phyloP scores from a whole-genome alignment of 495 filamentous ascomycete genomes.

The Xylaria longipes region DNA sequence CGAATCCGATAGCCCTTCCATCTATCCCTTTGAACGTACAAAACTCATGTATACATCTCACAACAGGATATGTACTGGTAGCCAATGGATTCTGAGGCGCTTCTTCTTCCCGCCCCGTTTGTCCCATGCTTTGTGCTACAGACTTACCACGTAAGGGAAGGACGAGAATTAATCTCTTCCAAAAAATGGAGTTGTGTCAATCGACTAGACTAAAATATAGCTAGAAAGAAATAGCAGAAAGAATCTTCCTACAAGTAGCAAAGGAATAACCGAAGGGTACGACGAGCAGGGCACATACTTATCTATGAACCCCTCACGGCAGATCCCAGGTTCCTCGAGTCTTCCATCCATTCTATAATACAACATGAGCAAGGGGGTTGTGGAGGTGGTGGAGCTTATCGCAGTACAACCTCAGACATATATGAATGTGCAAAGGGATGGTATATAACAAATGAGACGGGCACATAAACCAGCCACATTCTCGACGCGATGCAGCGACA shows the following conservation, averaged over 20 bases:
- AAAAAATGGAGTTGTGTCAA: background rate
- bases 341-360: background rate
- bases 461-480: slow-evolving; percentile 4
- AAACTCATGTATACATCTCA: background rate
- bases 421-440: slow-evolving; percentile 7
- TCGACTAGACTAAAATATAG: background rate
- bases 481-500: slow-evolving; percentile 2
- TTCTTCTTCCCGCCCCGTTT: background rate
- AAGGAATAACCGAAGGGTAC: too few species aligned
- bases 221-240: background rate
- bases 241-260: background rate
- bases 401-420: background rate
- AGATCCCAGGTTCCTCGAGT: background rate
- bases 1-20: background rate
- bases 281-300: background rate
- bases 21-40: background rate
- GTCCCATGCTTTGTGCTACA: background rate
- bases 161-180: background rate
- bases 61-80: background rate
- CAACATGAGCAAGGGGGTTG: background rate
- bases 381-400: background rate
- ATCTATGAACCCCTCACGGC: background rate
- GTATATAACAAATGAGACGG: background rate
- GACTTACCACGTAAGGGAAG: background rate
- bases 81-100: background rate